These are phyloP conservation scores for Cyamopsis tetragonoloba DNA, from an alignment of 306 rosid genomes.

Conservation along the genomic window DNA sequence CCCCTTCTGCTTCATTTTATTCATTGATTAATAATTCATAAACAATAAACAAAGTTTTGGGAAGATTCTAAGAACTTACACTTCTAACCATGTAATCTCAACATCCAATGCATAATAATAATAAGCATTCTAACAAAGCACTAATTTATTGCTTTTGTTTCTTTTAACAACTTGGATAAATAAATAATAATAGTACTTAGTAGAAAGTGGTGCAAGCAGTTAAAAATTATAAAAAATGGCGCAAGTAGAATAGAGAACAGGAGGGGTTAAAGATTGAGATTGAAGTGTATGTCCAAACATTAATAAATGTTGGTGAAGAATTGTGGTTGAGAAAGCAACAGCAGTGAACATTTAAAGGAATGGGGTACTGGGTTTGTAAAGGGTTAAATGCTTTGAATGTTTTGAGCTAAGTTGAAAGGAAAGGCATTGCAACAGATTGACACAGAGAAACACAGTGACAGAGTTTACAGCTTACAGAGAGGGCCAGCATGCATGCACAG, in stretches of 20 bases:
- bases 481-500: conserved; percentile 42
- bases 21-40: no score
- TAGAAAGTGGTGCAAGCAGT: conserved; percentile 2
- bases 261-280: no score
- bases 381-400: conserved; percentile 37
- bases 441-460: conserved; percentile 31
- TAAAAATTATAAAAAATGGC: no score
- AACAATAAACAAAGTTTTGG: conserved; percentile 27
- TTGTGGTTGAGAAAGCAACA: conserved; percentile 41
- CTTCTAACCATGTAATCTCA: conserved; percentile 27
- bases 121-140: conserved; percentile 20
- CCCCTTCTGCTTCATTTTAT: conserved; percentile 25
- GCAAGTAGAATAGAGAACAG: no score
- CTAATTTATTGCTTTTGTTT: not conserved
- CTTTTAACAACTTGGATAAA: not conserved
- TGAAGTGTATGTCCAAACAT: no score
- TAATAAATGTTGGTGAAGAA: no score
- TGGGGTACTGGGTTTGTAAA: conserved; percentile 16
- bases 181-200: no score
- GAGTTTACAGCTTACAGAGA: conserved; percentile 45
- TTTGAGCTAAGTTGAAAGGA: conserved; percentile 25
- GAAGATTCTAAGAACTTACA: conserved; percentile 52
- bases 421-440: conserved; percentile 26
- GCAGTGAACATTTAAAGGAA: conserved; percentile 33
- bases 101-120: conserved; percentile 27